A percentile compares a stretch with the other conserved stretches of the same genome.
Conservation (phyloP, 2,329 filamentous ascomycete species). For the Trichophyton benhamiae region DNA sequence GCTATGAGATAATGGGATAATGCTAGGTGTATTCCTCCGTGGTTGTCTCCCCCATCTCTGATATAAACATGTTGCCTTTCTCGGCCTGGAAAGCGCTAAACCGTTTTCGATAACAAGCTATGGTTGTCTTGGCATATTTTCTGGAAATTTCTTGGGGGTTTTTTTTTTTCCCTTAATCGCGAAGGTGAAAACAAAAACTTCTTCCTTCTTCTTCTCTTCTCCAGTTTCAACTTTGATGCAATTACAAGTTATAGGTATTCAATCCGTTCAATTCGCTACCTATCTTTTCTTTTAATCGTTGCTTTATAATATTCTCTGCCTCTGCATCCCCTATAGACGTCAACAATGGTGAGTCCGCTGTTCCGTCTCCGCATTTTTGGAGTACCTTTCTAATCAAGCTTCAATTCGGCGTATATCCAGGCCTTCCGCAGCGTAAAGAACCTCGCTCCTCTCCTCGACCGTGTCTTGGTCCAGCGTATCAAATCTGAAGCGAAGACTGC, state of each 20-base stretch:
- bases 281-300: conserved; percentile 5
- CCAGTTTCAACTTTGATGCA: background rate
- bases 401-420: conserved; percentile 6
- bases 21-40: background rate
- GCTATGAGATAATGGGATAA: background rate
- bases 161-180: background rate
- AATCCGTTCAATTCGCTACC: background rate
- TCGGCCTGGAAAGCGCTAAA: conserved; percentile 1
- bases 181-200: conserved; percentile 10
- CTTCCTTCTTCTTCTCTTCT: background rate
- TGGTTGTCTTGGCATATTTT: conserved; percentile 14
- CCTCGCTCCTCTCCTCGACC: conserved; percentile 91
- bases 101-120: background rate
- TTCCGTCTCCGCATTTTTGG: background rate
- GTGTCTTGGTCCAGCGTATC: conserved; percentile 92
- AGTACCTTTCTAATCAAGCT: conserved; percentile 4
- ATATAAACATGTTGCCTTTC: background rate
- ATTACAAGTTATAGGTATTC: background rate
- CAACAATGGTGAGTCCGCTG: conserved; percentile 9
- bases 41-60: background rate
- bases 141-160: conserved; percentile 17
- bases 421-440: conserved; percentile 90
- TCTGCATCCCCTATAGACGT: background rate
- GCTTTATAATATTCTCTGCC: background rate
- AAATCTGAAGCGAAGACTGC: conserved; percentile 96